Evolutionary conservation across 495 filamentous ascomycete species (phyloP).

Genomic region (Aspergillus bertholletiae): DNA sequence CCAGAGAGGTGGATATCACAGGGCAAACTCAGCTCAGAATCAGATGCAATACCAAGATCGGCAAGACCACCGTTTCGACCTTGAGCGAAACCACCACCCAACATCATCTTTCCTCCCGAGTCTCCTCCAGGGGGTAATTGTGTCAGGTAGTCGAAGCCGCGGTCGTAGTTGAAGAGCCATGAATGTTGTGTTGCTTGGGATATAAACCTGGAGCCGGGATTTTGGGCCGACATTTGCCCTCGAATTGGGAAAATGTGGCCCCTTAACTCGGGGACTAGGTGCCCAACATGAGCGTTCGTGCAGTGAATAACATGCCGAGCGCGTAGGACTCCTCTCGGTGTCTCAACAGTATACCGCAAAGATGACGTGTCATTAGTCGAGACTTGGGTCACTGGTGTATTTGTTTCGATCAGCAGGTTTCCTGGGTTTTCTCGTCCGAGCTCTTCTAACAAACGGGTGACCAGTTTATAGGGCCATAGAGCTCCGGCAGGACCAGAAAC

Average conservation of each 20-base stretch:
- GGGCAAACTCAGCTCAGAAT: constrained; percentile 29
- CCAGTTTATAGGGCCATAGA: constrained; percentile 79
- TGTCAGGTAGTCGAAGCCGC: constrained; percentile 75
- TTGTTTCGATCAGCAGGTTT: constrained; percentile 68
- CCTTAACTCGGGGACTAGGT: constrained; percentile 63
- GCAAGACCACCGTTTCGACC: constrained; percentile 47
- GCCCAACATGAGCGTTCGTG: constrained; percentile 74
- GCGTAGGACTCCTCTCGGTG: constrained; percentile 56
- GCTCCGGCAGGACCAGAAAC: constrained; percentile 44
- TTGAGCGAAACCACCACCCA: constrained; percentile 56
- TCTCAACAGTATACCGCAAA: constrained; percentile 44
- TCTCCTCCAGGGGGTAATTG: constrained; percentile 52
- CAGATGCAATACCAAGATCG: constrained; percentile 30
- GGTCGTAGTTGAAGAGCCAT: constrained; percentile 48
- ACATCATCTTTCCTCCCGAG: constrained; percentile 55
- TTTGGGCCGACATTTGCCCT: constrained; percentile 66
- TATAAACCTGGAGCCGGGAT: constrained; percentile 44
- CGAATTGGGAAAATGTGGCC: constrained; percentile 74
- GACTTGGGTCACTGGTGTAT: constrained; percentile 59
- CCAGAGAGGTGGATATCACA: constrained; percentile 32
- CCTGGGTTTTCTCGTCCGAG: constrained; percentile 38
- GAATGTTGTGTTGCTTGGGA: constrained; percentile 26
- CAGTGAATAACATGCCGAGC: constrained; percentile 65
- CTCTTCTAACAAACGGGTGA: constrained; percentile 59
- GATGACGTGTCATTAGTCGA: constrained; percentile 6